A percentile compares a stretch with the other conserved stretches of the same genome.
phyloP scores from a whole-genome alignment of 108 stramenopile species.

The Fistulifera pelliculosa region DNA sequence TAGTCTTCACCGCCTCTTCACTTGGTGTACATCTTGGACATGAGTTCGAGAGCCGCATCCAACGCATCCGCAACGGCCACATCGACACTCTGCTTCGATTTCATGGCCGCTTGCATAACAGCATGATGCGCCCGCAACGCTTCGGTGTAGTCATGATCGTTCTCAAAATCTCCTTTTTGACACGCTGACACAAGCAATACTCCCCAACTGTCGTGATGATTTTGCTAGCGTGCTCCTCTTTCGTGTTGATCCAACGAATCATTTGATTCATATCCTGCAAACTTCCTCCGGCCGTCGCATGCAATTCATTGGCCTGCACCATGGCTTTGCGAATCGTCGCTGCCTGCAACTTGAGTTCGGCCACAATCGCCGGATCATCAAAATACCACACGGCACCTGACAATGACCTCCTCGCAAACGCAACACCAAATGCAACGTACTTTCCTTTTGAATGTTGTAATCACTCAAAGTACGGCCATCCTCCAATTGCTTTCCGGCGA shows the following conservation, averaged over 20 bases:
- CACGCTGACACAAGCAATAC: slow-evolving; percentile 76
- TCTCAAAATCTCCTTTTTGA: slow-evolving; percentile 58
- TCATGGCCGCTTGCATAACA: slow-evolving; percentile 76
- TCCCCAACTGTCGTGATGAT: slow-evolving; percentile 59
- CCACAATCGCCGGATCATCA: slow-evolving; percentile 65
- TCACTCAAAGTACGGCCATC: slow-evolving; percentile 88
- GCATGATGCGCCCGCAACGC: slow-evolving; percentile 68
- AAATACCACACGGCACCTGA: slow-evolving; percentile 78
- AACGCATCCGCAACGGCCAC: slow-evolving; percentile 45
- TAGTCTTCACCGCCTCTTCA: too few relatives aligned
- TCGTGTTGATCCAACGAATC: slow-evolving; percentile 74
- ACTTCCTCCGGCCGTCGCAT: slow-evolving; percentile 29
- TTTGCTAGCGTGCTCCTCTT: slow-evolving; percentile 65
- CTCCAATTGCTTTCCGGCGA: slow-evolving; percentile 93
- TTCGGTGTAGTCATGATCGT: slow-evolving; percentile 54
- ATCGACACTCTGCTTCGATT: slow-evolving; percentile 66
- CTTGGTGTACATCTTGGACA: slow-evolving; percentile 66
- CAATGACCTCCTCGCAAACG: slow-evolving; percentile 83
- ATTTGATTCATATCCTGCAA: slow-evolving; percentile 62
- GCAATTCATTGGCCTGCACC: slow-evolving; percentile 51
- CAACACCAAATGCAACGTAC: slow-evolving; percentile 93
- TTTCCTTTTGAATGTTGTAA: slow-evolving; percentile 96
- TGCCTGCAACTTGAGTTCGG: slow-evolving; percentile 40
- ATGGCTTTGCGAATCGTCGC: slow-evolving; percentile 68
- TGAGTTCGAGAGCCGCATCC: slow-evolving; percentile 62